Evolutionary conservation across 768 basidiomycete species (phyloP).

Genomic region (Exidia glandulosa): DNA sequence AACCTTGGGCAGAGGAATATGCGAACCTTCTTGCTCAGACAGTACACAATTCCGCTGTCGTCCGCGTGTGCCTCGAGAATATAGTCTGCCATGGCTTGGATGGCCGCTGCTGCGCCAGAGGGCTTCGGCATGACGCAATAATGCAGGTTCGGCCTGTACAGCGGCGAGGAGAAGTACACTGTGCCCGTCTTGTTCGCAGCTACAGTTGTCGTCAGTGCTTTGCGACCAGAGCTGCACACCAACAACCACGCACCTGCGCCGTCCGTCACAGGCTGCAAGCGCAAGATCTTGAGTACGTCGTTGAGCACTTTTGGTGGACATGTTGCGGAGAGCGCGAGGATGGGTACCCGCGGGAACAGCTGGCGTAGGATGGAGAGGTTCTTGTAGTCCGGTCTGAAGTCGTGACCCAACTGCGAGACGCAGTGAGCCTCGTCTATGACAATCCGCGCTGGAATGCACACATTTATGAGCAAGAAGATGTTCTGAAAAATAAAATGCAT

Average conservation of each 20-base stretch:
- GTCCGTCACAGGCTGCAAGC: conserved; percentile 47
- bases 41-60: conserved; percentile 84
- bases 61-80: conserved; percentile 58
- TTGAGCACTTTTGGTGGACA: conserved; percentile 70
- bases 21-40: conserved; percentile 62
- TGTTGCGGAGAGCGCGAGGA: conserved; percentile 77
- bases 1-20: background rate
- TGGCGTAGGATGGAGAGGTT: conserved; percentile 63
- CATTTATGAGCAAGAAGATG: background rate
- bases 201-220: conserved; percentile 16
- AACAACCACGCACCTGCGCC: conserved; percentile 43
- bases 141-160: conserved; percentile 74
- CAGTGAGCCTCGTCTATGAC: conserved; percentile 90
- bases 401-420: conserved; percentile 69
- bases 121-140: conserved; percentile 74
- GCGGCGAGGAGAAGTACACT: conserved; percentile 68
- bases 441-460: conserved; percentile 45
- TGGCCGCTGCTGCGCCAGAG: conserved; percentile 35
- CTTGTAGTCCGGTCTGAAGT: conserved; percentile 84
- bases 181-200: conserved; percentile 52
- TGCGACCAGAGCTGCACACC: background rate
- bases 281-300: conserved; percentile 61
- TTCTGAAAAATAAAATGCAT: conserved; percentile 8
- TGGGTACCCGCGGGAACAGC: conserved; percentile 67
- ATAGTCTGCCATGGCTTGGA: conserved; percentile 54